Base-by-base conservation (phyloP, 208 protist species). In the Leishmania turanica region DNA sequence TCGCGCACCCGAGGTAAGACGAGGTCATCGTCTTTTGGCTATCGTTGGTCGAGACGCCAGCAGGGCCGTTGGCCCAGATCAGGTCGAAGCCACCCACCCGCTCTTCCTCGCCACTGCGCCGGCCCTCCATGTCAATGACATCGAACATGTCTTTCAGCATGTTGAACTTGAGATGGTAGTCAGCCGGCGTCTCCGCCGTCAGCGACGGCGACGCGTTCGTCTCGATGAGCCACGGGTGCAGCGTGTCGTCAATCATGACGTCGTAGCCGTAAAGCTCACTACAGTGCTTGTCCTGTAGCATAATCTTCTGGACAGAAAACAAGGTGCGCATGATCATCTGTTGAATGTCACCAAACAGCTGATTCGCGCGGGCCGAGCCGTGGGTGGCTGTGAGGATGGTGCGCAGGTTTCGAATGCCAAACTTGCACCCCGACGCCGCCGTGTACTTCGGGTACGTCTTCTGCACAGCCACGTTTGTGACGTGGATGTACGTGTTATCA, bases 381-480 rank as follows among this genome's bases (percentile, higher is more conserved):
- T 97, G 87, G 15, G 93, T 96, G 27, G 92, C 92, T 11, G 97
- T 96, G 68, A 99, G 82, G 79, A 91, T 84, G 40, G 88, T 91
- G 56, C 93, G 88, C 60, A 98, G 81, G 65, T 95, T 94, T 40
- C 95, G 89, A 53, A 98, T 93, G 24, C 93, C 92, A 45, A 95
- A 97, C 85, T 96, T 96, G 77, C 95, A 96, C 1, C 95, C 92
- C 3, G 88, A 95, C 24, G 84, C 86, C 21, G 95, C 87, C 15
- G 92, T 92, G 87, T 98, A 99, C 75, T 98, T 98, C 4, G 97
- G 96, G 80, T 95, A 97, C 47, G 93, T 97, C 89, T 99, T 99
- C 86, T 99, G 98, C 78, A 99, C 96, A 34, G 98, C 98, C 24
- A 99, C 96, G 87, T 99, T 99, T 9, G 99, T 99, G 49, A 99